phyloP scores from a whole-genome alignment of 2,329 filamentous ascomycete genomes.

The Penicillium sp. region DNA sequence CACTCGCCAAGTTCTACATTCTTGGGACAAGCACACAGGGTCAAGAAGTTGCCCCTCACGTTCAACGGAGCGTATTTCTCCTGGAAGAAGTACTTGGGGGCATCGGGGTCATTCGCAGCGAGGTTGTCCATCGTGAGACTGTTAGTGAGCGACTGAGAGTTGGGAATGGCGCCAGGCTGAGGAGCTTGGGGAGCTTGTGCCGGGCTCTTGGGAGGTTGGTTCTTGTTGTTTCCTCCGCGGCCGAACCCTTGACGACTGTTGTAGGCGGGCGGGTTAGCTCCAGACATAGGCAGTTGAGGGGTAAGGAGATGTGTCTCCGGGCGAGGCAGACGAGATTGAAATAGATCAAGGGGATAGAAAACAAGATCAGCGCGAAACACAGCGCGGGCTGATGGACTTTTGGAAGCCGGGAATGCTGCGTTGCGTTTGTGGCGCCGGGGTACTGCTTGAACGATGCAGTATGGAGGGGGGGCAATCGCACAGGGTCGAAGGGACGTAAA shows the following conservation, averaged over 20 bases:
- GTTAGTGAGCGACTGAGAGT: slow-evolving; percentile 49
- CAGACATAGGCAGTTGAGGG: slow-evolving; percentile 6
- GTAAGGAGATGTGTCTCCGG: slow-evolving; percentile 11
- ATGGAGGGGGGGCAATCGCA: slow-evolving; percentile 18
- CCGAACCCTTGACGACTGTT: slow-evolving; percentile 57
- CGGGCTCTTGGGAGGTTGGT: slow-evolving; percentile 48
- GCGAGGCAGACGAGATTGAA: slow-evolving; percentile 12
- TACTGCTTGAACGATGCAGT: slow-evolving; percentile 29
- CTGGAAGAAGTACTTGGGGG: slow-evolving; percentile 58
- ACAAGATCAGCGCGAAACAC: slow-evolving; percentile 9
- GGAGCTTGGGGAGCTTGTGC: slow-evolving; percentile 38
- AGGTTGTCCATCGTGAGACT: slow-evolving; percentile 46
- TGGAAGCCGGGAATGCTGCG: slow-evolving; percentile 24
- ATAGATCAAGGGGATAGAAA: slow-evolving; percentile 12
- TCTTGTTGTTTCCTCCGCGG: slow-evolving; percentile 55
- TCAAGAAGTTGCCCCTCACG: slow-evolving; percentile 98
- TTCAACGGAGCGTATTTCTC: slow-evolving; percentile 75
- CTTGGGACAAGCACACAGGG: slow-evolving; percentile 87
- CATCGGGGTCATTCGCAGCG: slow-evolving; percentile 47
- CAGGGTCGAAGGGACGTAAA: slow-evolving; percentile 24
- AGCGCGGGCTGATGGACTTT: slow-evolving; percentile 22
- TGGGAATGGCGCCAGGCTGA: slow-evolving; percentile 42
- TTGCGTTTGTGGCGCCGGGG: slow-evolving; percentile 29
- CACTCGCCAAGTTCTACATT: slow-evolving; percentile 94
- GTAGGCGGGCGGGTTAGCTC: slow-evolving; percentile 29